Percentiles rank a stretch among this genome's conserved stretches.
These are phyloP conservation scores for Suhomyces prunicola DNA, from an alignment of 805 yeast species.

Conservation along the genomic window DNA sequence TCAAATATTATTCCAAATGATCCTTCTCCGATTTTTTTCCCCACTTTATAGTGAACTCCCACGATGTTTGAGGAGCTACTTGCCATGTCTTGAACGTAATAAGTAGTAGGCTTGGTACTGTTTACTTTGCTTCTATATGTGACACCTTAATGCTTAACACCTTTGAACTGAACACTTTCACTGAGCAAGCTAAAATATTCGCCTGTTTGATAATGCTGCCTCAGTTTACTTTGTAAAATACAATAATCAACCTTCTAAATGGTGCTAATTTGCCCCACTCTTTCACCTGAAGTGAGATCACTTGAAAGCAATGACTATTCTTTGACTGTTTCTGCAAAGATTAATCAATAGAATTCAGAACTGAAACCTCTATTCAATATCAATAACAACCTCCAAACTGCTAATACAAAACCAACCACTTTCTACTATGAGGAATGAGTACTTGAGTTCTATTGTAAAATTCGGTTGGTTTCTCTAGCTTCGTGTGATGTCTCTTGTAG, in stretches of 20 bases:
- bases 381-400: not conserved
- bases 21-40: constrained; percentile 97
- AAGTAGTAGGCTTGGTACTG: not conserved
- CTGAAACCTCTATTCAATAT: not conserved
- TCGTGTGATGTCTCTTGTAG: not conserved
- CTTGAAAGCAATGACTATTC: not conserved
- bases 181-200: not conserved
- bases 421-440: not conserved
- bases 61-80: constrained; percentile 59
- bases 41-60: constrained; percentile 94
- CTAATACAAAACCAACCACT: not conserved
- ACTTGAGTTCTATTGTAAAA: not conserved
- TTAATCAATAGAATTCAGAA: not conserved
- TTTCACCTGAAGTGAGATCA: not conserved
- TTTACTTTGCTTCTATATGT: not conserved
- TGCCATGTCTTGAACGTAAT: constrained; percentile 21
- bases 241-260: not conserved
- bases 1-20: constrained; percentile 97
- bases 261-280: not conserved
- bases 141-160: not conserved
- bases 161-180: not conserved
- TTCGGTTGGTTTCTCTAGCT: not conserved
- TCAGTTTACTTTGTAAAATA: not conserved
- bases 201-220: not conserved
- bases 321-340: not conserved